Evolutionary conservation across 805 yeast genomes (phyloP), one percentile per base, ranked within the genome.

Genomic region (Yarrowia porcina): DNA sequence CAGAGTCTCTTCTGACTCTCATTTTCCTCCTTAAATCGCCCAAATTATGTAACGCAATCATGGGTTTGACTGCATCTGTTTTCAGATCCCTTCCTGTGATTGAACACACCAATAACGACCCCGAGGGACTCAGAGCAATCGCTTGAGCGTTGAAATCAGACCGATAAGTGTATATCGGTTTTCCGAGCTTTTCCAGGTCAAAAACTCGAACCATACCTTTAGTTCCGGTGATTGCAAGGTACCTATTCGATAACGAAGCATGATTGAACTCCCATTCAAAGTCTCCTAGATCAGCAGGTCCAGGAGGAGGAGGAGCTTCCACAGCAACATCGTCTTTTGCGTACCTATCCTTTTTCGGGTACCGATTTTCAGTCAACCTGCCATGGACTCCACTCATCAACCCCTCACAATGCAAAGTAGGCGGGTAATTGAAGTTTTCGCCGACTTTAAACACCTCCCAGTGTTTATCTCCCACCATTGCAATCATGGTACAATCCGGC

Each of bases 61-160:
- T 81, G 2, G 96, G 91, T 70, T 52, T 44, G 12, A 41, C 41
- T 2, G 50, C 44, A 65, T 49, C 88, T 93, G 69, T 87, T 92
- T 28, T 84, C 80, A 3, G 79, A 70, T 89, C 96, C 64, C 85
- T 82, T 0, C 96, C 94, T 0, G 93, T 88, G 30, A 92, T 85
- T 1, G 96, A 94, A 66, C 90, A 83, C 5, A 94, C 94, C 12
- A 91, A 77, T 25, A 86, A 75, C 18, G 80, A 76, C 25, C 88
- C 90, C 66, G 81, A 77, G 0, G 84, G 82, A 10, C 93, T 82
- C 0, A 91, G 77, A 35, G 90, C 87, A 50, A 90, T 78, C 69
- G 96, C 90, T 59, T 96, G 74, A 36, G 92, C 87, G 0, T 93
- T 92, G 70, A 89, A 88, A 62, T 81, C 82, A 11, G 90, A 85